Evolutionary conservation across 768 basidiomycete species (phyloP), one percentile per base, ranked within the genome.

Genomic region (Nidularia pulvinata): DNA sequence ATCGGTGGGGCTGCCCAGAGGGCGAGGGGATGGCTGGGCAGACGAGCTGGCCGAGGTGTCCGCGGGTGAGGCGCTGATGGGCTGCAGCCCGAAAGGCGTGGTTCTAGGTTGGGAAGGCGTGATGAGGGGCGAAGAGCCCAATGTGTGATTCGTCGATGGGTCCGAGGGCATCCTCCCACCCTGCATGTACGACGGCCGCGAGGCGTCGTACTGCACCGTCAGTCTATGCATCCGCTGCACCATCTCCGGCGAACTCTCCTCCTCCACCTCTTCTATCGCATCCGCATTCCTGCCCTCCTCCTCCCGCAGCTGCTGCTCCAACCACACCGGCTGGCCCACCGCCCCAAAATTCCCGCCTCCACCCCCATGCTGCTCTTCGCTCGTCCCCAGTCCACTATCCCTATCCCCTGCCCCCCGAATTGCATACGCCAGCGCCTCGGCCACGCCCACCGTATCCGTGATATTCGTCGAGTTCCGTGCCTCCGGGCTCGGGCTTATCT

Each of bases 1-100:
- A 57, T 91, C 88, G 52, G 86, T 85, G 0, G 80, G 76, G 52
- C 74, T 78, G 7, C 82, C 80, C 35, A 89, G 69, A 2, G 78
- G 78, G n/a, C 78, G 79, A 25, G 83, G 82, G 9, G 77, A 74
- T 61, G 64, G 74, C 57, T 63, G 73, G 53, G 62, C 80, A 56
- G 72, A 75, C 32, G 72, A 71, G 34, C 62, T 69, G 10, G 62
- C 63, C 2, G 68, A 69, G 32, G 56, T 62, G 6, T 39, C 6
- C 10, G 47, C 55, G 19, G 51, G 55, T 7, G 60, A 61, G n/a
- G 50, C 36, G 7, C 51, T 48, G 43, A 35, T 50, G 4, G 55
- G 43, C 2, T 55, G 52, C 39, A 55, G 55, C 45, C 57, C 48
- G 57, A 30, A 13, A 9, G 45, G 22, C 10, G 13, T 9, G 11